Conservation (phyloP, 2,329 filamentous ascomycete genomes). For the Ploettnerulaceae sp. region DNA sequence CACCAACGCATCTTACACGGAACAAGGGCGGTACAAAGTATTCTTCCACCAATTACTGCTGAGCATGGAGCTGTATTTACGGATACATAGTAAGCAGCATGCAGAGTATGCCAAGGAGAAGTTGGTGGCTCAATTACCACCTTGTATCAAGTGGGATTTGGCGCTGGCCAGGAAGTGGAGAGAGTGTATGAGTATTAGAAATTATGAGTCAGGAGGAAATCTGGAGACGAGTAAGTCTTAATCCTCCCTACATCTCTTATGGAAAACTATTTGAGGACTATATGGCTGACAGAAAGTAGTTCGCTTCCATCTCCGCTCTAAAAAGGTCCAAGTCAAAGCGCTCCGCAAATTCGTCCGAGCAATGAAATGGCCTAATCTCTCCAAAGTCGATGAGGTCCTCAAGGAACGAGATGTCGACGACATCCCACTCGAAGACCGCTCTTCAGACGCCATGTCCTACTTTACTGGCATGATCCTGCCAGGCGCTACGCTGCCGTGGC, state of each 20-base stretch:
- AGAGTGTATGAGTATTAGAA: conserved; percentile 63
- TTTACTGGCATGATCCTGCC: conserved; percentile 71
- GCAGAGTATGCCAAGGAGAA: conserved; percentile 60
- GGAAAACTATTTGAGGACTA: too few relatives aligned
- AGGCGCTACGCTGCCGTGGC: conserved; percentile 64
- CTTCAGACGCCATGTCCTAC: conserved; percentile 71
- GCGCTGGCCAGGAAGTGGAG: conserved; percentile 70
- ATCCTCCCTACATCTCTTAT: background rate
- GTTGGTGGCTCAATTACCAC: conserved; percentile 60
- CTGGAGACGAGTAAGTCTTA: conserved; percentile 44
- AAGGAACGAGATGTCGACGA: conserved; percentile 49
- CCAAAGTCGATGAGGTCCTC: conserved; percentile 57
- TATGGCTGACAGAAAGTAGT: conserved; percentile 36
- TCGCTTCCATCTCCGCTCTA: conserved; percentile 58
- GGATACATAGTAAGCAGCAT: conserved; percentile 60
- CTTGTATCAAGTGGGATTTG: conserved; percentile 66
- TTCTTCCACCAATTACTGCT: conserved; percentile 77
- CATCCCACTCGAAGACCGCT: conserved; percentile 52
- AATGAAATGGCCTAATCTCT: conserved; percentile 74
- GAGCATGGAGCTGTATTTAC: conserved; percentile 65
- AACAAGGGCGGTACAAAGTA: conserved; percentile 49
- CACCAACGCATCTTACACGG: conserved; percentile 52
- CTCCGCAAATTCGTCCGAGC: conserved; percentile 63
- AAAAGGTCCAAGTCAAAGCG: conserved; percentile 63
- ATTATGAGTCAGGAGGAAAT: conserved; percentile 46